A percentile compares a stretch with the other conserved stretches of the same genome.
Evolutionary conservation across 2,329 filamentous ascomycete genomes (phyloP).

Genomic region (Mollisia scopiformis): DNA sequence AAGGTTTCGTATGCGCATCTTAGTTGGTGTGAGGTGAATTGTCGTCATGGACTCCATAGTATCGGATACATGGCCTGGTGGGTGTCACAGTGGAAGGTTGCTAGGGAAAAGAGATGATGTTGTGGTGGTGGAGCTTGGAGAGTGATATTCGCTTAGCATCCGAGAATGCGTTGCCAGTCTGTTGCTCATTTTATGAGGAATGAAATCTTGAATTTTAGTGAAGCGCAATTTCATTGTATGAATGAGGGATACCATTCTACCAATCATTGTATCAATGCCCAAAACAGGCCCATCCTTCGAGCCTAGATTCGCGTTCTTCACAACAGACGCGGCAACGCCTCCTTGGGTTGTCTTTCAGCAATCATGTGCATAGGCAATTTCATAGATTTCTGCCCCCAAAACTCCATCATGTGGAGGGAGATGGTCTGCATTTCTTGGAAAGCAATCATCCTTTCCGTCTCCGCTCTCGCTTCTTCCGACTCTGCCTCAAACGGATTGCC

Average conservation of each 20-base stretch:
- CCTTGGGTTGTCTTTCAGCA: too few species aligned
- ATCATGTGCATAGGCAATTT: not conserved
- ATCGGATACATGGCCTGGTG: not conserved
- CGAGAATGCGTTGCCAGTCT: not conserved
- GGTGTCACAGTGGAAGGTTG: not conserved
- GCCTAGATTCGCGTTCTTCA: too few species aligned
- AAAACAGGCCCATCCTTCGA: not conserved
- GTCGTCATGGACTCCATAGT: not conserved
- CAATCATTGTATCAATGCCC: not conserved
- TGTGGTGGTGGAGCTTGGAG: not conserved
- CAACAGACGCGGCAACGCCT: too few species aligned
- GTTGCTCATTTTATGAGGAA: not conserved
- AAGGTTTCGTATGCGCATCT: not conserved
- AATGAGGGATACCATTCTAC: not conserved
- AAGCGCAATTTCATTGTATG: not conserved
- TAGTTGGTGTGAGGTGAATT: not conserved
- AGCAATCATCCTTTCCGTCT: constrained; percentile 16
- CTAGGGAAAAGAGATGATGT: not conserved
- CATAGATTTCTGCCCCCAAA: not conserved
- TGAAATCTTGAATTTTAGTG: not conserved
- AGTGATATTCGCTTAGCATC: not conserved
- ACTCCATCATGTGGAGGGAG: not conserved
- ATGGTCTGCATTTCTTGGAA: constrained; percentile 17
- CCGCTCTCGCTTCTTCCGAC: constrained; percentile 8
- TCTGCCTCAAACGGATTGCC: not conserved